A percentile compares a stretch with the other conserved stretches of the same genome.
Evolutionary conservation across 768 basidiomycete species (phyloP).

Genomic region (Rhizopogon vulgaris): DNA sequence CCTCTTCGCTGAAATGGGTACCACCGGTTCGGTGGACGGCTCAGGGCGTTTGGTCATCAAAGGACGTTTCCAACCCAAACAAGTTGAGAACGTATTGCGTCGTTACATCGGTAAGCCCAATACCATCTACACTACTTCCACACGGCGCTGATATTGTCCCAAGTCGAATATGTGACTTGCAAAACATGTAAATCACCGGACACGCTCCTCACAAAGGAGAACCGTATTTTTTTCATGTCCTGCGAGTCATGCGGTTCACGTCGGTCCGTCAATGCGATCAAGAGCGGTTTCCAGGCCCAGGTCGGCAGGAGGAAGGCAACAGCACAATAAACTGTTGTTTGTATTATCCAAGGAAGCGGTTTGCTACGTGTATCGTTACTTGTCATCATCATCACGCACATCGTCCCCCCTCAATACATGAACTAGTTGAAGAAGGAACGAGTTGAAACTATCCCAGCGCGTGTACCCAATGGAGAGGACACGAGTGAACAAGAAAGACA

Average conservation of each 20-base stretch:
- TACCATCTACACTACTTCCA: neutral
- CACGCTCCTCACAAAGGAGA: conserved; percentile 94
- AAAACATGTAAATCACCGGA: conserved; percentile 99
- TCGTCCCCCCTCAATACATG: neutral
- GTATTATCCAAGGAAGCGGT: neutral
- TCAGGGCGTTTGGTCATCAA: conserved; percentile 91
- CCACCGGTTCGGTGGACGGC: conserved; percentile 92
- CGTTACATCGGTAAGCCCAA: conserved; percentile 82
- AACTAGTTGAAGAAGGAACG: neutral
- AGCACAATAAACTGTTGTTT: conserved; percentile 15
- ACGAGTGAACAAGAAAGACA: neutral
- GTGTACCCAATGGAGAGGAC: neutral
- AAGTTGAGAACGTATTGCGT: conserved; percentile 93
- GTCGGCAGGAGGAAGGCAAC: conserved; percentile 77
- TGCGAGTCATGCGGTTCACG: conserved; percentile 88
- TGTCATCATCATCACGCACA: neutral
- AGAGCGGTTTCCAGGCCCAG: conserved; percentile 98
- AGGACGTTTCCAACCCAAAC: conserved; percentile 97
- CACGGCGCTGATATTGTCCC: neutral
- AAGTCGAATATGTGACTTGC: conserved; percentile 98
- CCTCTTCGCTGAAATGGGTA: conserved; percentile 97
- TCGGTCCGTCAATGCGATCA: conserved; percentile 92
- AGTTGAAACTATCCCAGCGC: neutral
- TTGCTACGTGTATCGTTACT: no score
- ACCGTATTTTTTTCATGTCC: conserved; percentile 97